Evolutionary conservation across 345 rosid species (phyloP).

Genomic region (Trapa bicornis): DNA sequence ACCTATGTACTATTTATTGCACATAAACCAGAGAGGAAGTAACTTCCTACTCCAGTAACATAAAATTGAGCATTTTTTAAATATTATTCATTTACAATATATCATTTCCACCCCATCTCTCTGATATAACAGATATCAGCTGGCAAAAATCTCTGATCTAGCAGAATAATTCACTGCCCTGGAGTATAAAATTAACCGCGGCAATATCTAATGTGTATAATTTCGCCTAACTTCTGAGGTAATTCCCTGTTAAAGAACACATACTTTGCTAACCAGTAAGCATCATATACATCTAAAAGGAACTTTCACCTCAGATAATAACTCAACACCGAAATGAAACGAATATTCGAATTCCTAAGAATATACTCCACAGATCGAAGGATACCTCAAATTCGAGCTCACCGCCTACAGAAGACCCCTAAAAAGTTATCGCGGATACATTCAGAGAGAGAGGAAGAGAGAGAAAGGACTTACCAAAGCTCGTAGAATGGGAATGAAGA

Average conservation of each 20-base stretch:
- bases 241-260: not conserved
- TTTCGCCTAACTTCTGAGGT: not conserved
- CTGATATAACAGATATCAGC: not conserved
- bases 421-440: not conserved
- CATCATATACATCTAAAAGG: not conserved
- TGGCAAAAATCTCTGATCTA: not conserved
- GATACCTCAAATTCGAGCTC: not conserved
- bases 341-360: not conserved
- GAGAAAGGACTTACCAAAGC: slow-evolving; percentile 53
- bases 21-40: not conserved
- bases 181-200: not conserved
- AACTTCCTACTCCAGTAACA: not conserved
- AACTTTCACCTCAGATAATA: not conserved
- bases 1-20: too few species aligned
- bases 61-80: not conserved
- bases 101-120: not conserved
- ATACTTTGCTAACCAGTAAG: not conserved
- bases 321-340: too few species aligned
- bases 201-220: not conserved
- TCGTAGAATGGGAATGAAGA: slow-evolving; percentile 88
- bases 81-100: not conserved
- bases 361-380: not conserved
- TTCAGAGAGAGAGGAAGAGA: not conserved
- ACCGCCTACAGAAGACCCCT: not conserved
- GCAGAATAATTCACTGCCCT: not conserved